These are phyloP conservation scores for Termitomyces sp. DNA, from an alignment of 768 basidiomycete genomes.

Conservation along the genomic window DNA sequence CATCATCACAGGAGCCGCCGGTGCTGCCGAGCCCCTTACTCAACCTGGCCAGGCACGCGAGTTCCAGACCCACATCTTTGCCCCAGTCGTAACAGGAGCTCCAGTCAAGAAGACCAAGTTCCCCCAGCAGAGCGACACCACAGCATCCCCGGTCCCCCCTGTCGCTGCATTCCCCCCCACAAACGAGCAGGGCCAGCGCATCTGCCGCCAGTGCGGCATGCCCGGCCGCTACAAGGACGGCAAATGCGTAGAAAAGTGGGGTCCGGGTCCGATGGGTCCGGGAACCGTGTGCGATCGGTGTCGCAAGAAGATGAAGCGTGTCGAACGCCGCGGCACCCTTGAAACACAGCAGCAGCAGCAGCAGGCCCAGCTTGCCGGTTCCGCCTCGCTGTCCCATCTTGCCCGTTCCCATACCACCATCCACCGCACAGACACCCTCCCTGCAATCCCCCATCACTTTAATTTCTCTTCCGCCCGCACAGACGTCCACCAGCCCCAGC, in stretches of 20 bases:
- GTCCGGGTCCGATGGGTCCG: slow-evolving; percentile 77
- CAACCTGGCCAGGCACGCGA: slow-evolving; percentile 27
- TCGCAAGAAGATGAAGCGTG: slow-evolving; percentile 84
- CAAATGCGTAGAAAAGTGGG: slow-evolving; percentile 87
- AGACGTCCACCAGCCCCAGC: not conserved
- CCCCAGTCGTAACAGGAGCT: slow-evolving; percentile 68
- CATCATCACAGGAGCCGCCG: slow-evolving; percentile 11
- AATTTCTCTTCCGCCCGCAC: slow-evolving; percentile 2
- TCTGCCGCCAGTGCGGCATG: slow-evolving; percentile 71
- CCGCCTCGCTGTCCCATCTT: slow-evolving; percentile 6
- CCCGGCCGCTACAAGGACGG: slow-evolving; percentile 78
- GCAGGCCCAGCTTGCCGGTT: not conserved
- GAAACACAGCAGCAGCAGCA: slow-evolving; percentile 23
- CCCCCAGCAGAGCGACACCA: slow-evolving; percentile 11
- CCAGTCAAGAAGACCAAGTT: slow-evolving; percentile 64
- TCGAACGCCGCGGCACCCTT: slow-evolving; percentile 66
- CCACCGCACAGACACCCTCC: slow-evolving; percentile 15
- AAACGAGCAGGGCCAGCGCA: slow-evolving; percentile 65
- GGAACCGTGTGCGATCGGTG: slow-evolving; percentile 83
- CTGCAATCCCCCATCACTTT: slow-evolving; percentile 9
- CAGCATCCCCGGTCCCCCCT: slow-evolving; percentile 9
- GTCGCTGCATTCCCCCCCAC: slow-evolving; percentile 34
- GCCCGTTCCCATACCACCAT: not conserved
- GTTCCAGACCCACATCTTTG: slow-evolving; percentile 67
- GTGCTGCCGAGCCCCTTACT: slow-evolving; percentile 17